Evolutionary conservation across 208 protist species (phyloP), one percentile per base, ranked within the genome.

Genomic region (Phytomonas serpens): DNA sequence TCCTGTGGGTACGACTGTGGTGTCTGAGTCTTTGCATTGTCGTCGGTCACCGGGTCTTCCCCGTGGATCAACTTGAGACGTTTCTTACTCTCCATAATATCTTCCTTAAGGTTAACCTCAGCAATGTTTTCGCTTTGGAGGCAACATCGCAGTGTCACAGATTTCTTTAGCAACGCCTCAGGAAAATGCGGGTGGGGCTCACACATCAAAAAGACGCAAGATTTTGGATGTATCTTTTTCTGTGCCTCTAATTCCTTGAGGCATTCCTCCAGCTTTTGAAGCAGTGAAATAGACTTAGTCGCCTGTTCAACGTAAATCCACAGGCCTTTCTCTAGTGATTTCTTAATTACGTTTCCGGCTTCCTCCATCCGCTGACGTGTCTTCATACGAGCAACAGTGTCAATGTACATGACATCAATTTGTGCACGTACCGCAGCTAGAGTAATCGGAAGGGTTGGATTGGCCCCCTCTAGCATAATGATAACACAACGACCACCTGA

Each of bases 281-380:
- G 78, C 31, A 95, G 79, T 33, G 90, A 93, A 62, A 95, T 95
- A 16, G 90, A 95, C 75, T 95, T 95, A 68, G 90, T 93, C 23
- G 90, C 90, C 75, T 93, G 87, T 74, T 95, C 90, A 66, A 95
- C 85, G 72, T 88, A 95, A 68, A 95, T 92, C 88, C 90, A 95
- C 63, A 95, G 65, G 1, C 90, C 90, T 68, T 93, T 93, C 69
- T 93, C 81, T 31, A 95, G 76, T 3, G 90, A 95, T 73, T 85
- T 84, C 63, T 82, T 80, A 73, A 95, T 82, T 65, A 89, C 69
- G 37, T 80, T 85, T 23, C 83, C 90, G 2, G 87, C 84, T 51
- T 88, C 83, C 30, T 84, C 78, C 71, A 95, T 89, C 57, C 77
- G 85, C 73, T 95, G 90, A 47, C 90, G 80, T 51, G 90, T 90